Evolutionary conservation across 2,329 filamentous ascomycete species (phyloP), one percentile per base, ranked within the genome.

Genomic region (Proliferodiscus dingleyae): DNA sequence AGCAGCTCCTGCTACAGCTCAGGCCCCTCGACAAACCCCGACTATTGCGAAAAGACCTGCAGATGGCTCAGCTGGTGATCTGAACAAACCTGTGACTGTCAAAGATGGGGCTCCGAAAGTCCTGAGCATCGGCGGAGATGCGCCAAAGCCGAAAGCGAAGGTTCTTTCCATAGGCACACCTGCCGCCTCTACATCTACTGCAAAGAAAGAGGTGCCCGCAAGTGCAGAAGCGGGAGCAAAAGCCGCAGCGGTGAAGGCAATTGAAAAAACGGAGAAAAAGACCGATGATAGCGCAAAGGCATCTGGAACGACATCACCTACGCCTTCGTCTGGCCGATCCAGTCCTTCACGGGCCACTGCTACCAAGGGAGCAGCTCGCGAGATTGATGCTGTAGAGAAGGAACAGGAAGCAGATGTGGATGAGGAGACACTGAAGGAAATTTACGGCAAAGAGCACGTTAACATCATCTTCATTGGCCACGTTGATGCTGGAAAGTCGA

Each of bases 391-490:
- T 28, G 86, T 98, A 47, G 78, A 85, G 51, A 87, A 90, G 68
- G 50, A 84, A 68, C 62, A 85, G 60, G 63, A 83, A 6, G 66
- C 85, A 68, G 68, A 89, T 78, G 72, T 93, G 69, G 81, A 97
- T 65, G 73, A 96, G 65, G 73, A 89, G 21, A 91, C 89, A 0
- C 72, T 98, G 50, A 88, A 89, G 67, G 91, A 97, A 66, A 93
- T 98, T 51, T 98, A 93, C 66, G 93, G 93, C 65, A 96, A 97
- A 68, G 89, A 84, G 64, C 80, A 84, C 59, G 72, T 98, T 61
- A 98, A 98, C 70, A 85, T 98, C 58, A 95, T 97, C 55, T 96
- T 97, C 71, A 86, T 97, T 63, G 91, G 93, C 41, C 93, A 98
- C 75, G 94, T 98, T 60, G 93, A 98, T 72, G 93, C 93, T 42